These are phyloP conservation scores for Fusarium xyrophilum DNA, from an alignment of 2,329 filamentous ascomycete genomes.

Conservation along the genomic window DNA sequence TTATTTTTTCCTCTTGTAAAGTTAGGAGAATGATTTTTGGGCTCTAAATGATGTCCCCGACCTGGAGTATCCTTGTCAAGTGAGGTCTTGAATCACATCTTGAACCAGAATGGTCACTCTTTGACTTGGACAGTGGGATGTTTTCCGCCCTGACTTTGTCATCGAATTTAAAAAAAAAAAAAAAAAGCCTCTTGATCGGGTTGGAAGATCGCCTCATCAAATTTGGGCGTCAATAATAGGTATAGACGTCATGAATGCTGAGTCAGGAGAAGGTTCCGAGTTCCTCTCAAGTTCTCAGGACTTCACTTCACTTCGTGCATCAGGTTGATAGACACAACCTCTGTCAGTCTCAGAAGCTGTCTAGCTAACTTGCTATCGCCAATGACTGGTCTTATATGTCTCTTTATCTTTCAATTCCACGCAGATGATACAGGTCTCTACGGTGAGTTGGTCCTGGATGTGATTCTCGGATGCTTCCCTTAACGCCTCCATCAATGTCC, in stretches of 20 bases:
- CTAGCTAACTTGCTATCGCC: accelerated
- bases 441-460: background rate
- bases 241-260: background rate
- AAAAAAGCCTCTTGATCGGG: background rate
- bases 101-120: background rate
- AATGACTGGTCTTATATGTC: accelerated
- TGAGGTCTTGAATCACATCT: background rate
- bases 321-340: background rate
- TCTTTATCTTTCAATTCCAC: too few species aligned
- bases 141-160: background rate
- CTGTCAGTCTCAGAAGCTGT: background rate
- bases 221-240: background rate
- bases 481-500: accelerated
- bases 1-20: accelerated
- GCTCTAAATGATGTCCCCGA: too few species aligned
- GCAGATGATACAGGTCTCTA: accelerated
- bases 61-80: background rate
- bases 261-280: background rate
- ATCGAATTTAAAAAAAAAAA: background rate
- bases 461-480: background rate
- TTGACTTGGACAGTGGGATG: background rate
- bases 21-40: background rate
- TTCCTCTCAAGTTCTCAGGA: background rate
- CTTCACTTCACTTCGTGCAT: too few species aligned
- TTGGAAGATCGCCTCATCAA: background rate